These are phyloP conservation scores for Flaveria trinervia DNA, from an alignment of 129 eudicot species.

Conservation along the genomic window DNA sequence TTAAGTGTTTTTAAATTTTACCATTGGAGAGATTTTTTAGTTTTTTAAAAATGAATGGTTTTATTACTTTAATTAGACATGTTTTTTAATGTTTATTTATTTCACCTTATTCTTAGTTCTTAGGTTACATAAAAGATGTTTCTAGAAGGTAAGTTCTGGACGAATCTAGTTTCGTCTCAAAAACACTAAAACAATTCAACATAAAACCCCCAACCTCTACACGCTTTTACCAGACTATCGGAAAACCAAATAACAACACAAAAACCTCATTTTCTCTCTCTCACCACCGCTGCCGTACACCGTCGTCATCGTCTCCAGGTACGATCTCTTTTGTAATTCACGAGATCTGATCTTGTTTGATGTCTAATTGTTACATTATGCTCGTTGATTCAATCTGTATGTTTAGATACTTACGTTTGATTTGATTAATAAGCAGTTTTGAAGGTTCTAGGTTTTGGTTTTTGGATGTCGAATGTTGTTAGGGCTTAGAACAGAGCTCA, in stretches of 20 bases:
- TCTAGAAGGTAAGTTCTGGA: conserved; percentile 28
- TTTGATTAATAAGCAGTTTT: background rate
- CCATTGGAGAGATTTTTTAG: too few relatives aligned
- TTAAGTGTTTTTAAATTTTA: too few relatives aligned
- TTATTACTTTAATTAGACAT: too few relatives aligned
- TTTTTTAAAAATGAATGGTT: too few relatives aligned
- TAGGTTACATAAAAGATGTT: conserved; percentile 7
- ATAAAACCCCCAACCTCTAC: conserved; percentile 21
- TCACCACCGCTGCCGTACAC: conserved; percentile 3
- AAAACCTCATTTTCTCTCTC: background rate
- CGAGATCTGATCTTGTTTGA: conserved; percentile 20
- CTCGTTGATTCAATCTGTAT: background rate
- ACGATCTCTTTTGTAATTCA: background rate
- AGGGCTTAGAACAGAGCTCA: background rate
- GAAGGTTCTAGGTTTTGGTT: background rate
- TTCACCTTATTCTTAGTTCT: too few relatives aligned
- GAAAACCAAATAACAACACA: background rate
- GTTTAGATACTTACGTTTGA: background rate
- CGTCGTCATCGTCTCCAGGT: background rate
- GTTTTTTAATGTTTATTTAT: too few relatives aligned
- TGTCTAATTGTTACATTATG: background rate
- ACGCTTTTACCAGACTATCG: background rate
- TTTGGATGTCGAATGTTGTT: conserved; percentile 3
- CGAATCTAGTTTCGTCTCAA: conserved; percentile 2
- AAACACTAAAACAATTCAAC: background rate